Evolutionary conservation across 2,329 filamentous ascomycete species (phyloP).

Genomic region (Calonectria ilicicola): DNA sequence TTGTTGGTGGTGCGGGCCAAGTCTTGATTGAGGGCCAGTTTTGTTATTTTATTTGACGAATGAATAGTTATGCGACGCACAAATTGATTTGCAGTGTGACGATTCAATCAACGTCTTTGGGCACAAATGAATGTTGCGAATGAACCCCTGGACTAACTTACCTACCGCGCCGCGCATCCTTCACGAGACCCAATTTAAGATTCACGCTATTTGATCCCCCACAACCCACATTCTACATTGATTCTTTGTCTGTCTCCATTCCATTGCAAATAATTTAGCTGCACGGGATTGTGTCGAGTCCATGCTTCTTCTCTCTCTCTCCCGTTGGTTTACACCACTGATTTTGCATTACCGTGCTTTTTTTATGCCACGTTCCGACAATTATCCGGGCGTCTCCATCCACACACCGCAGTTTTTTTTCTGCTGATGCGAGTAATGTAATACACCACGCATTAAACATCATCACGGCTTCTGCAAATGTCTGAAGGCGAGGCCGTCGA

Average conservation of each 20-base stretch:
- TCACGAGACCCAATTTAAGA: too few relatives aligned
- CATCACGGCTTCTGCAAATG: background rate
- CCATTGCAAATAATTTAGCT: too few relatives aligned
- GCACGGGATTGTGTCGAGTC: too few relatives aligned
- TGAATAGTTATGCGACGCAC: background rate
- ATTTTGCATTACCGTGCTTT: too few relatives aligned
- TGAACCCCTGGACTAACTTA: too few relatives aligned
- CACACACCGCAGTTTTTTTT: too few relatives aligned
- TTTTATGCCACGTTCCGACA: background rate
- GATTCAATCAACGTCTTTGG: background rate
- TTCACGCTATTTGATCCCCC: too few relatives aligned
- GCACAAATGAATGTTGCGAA: background rate
- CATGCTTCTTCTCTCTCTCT: too few relatives aligned
- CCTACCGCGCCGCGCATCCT: too few relatives aligned
- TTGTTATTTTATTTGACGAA: background rate
- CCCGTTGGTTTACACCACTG: too few relatives aligned
- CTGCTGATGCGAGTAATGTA: background rate
- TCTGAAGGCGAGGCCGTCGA: background rate
- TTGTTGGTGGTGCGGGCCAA: slow-evolving; percentile 13
- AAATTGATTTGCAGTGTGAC: background rate
- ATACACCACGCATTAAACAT: background rate
- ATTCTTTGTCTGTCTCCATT: too few relatives aligned
- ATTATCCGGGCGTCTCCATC: background rate
- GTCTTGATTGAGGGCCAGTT: background rate
- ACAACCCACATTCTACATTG: too few relatives aligned